Evolutionary conservation across 768 basidiomycete species (phyloP).

Genomic region (Candolleomyces aberdarensis): DNA sequence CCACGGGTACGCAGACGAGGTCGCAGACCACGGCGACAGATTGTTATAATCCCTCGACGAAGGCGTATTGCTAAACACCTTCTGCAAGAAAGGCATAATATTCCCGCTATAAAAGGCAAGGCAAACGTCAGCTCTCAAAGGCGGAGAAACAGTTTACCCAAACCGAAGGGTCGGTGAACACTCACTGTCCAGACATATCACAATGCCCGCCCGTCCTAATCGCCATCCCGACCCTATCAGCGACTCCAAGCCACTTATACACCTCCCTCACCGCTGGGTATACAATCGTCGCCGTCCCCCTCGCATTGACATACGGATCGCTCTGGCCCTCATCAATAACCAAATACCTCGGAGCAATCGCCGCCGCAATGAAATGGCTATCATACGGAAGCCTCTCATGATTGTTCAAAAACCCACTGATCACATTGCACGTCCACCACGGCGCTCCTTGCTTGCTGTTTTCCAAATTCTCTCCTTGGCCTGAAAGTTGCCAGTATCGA

Average conservation of each 20-base stretch:
- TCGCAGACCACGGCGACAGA: conserved; percentile 9
- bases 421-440: conserved; percentile 9
- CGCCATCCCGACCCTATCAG: conserved; percentile 11
- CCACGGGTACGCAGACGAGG: conserved; percentile 6
- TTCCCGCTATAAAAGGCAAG: conserved; percentile 9
- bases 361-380: conserved; percentile 9
- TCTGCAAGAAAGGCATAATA: conserved; percentile 13
- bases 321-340: conserved; percentile 8
- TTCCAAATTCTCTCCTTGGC: conserved; percentile 11
- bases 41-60: conserved; percentile 12
- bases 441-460: conserved; percentile 10
- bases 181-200: conserved; percentile 15
- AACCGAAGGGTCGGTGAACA: neutral
- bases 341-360: conserved; percentile 11
- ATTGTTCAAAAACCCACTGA: conserved; percentile 12
- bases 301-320: conserved; percentile 12
- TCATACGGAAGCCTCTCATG: conserved; percentile 9
- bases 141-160: neutral
- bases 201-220: conserved; percentile 10
- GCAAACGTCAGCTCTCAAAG: neutral
- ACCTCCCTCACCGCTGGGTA: conserved; percentile 12
- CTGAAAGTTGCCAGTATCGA: conserved; percentile 11
- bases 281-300: conserved; percentile 11
- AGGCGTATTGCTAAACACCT: conserved; percentile 14
- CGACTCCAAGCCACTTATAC: conserved; percentile 13